Base-by-base conservation (phyloP, 768 basidiomycete genomes). In the Podaxis rugospora region DNA sequence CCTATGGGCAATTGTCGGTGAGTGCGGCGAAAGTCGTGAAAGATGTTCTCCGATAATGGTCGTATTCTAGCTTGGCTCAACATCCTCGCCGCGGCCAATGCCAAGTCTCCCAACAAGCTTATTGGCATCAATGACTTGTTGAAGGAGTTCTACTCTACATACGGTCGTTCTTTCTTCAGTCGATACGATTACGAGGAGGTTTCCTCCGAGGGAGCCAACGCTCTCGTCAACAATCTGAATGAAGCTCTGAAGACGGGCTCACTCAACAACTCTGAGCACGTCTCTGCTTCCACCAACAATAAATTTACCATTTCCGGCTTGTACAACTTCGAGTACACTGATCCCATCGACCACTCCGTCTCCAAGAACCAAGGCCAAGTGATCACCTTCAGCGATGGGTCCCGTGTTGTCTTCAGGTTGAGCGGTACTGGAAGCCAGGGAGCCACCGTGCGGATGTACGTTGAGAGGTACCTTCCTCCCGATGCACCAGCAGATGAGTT, bases 101-200 rank as follows among this genome's bases (percentile, higher is more conserved):
- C 79, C 67, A 76, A 84, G 18, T 90, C 88, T 6, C 84, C 87
- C 21, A 86, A 85, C 70, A 83, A 91, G 72, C 78, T 92, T 27
- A 78, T 90, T 54, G 92, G 92, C 10, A 97, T 99, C 76, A 95
- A 94, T 63, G 95, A 98, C 70, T 77, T 99, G 63, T 84, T 96
- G 21, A 80, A 85, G 66, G 84, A 83, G 68, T 94, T 95, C 80
- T 99, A 98, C 77, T 80, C 83, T 63, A 87, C 83, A 68, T 98
- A 99, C 74, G 97, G 97, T 47, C 93, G 97, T 62, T 94, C 89
- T 51, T 98, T 97, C 87, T 99, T 99, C 83, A 95, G 92, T 67
- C 90, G 95, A 63, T 98, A 99, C 75, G 97, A 99, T 76, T 99
- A 99, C 78, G 97, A 99, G 72, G 97, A 98, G 72, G 93, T 97